These are phyloP conservation scores for Periconia digitata DNA, from an alignment of 2,329 filamentous ascomycete species.

Conservation along the genomic window DNA sequence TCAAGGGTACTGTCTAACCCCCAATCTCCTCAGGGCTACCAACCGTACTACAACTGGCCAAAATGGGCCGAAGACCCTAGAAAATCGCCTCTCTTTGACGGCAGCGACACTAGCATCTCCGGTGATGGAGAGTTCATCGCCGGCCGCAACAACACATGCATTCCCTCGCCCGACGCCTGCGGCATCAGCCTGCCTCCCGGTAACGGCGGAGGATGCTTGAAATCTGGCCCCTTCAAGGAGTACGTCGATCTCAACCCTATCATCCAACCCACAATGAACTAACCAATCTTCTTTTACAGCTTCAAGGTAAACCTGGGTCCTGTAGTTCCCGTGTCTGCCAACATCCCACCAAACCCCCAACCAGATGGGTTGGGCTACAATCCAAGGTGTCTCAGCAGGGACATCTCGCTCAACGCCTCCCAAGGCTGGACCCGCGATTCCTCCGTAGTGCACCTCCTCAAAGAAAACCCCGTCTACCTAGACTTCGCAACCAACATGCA, in stretches of 20 bases:
- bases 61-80: constrained; percentile 47
- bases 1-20: too few species aligned
- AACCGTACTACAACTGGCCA: constrained; percentile 57
- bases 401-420: constrained; percentile 31
- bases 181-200: constrained; percentile 49
- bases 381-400: constrained; percentile 43
- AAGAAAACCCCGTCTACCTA: constrained; percentile 25
- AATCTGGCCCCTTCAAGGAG: constrained; percentile 55
- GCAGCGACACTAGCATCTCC: constrained; percentile 50
- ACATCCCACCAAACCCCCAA: constrained; percentile 30
- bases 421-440: constrained; percentile 23
- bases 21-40: constrained; percentile 25
- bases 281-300: constrained; percentile 12
- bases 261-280: neutral
- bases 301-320: constrained; percentile 52
- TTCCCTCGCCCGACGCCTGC: constrained; percentile 23
- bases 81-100: constrained; percentile 58
- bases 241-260: constrained; percentile 8
- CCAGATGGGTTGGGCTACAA: constrained; percentile 36
- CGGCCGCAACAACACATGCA: constrained; percentile 30
- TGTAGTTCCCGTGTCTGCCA: constrained; percentile 41
- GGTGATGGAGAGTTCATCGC: constrained; percentile 48
- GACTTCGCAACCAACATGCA: constrained; percentile 45
- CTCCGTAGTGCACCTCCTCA: constrained; percentile 26
- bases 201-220: constrained; percentile 59